phyloP scores from a whole-genome alignment of 768 basidiomycete species.

The Xerocomellus dryophilus region DNA sequence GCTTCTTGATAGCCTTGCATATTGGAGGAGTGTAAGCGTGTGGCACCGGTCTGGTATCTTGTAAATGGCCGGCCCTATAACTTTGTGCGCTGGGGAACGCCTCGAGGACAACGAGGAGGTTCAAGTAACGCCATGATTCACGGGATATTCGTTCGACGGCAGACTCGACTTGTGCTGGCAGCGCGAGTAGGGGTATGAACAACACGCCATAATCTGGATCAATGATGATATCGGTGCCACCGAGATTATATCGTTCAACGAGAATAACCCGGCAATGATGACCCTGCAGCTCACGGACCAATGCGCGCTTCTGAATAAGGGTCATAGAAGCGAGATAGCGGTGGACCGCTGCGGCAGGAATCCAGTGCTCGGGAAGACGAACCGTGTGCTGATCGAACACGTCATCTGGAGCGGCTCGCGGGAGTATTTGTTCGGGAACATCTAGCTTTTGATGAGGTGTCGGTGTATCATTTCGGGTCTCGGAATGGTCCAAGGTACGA shows the following conservation, averaged over 20 bases:
- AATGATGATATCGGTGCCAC: slow-evolving; percentile 62
- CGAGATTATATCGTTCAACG: slow-evolving; percentile 60
- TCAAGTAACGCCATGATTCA: slow-evolving; percentile 62
- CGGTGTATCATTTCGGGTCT: slow-evolving; percentile 12
- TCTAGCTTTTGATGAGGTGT: slow-evolving; percentile 3
- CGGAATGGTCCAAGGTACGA: slow-evolving; percentile 7
- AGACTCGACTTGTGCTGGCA: slow-evolving; percentile 49
- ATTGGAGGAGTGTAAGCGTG: slow-evolving; percentile 64
- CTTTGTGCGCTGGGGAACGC: slow-evolving; percentile 53
- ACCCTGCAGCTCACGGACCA: slow-evolving; percentile 51
- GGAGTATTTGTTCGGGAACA: slow-evolving; percentile 14
- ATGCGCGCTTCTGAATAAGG: slow-evolving; percentile 62
- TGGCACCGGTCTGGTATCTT: slow-evolving; percentile 7
- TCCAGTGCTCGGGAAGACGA: slow-evolving; percentile 35
- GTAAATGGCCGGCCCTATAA: slow-evolving; percentile 22
- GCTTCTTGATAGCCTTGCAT: slow-evolving; percentile 65
- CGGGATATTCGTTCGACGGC: slow-evolving; percentile 44
- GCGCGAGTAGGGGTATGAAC: slow-evolving; percentile 42
- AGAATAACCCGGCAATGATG: slow-evolving; percentile 49
- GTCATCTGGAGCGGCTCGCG: slow-evolving; percentile 37
- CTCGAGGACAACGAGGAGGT: slow-evolving; percentile 62
- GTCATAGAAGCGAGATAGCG: slow-evolving; percentile 69
- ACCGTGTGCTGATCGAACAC: slow-evolving; percentile 46
- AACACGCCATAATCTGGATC: slow-evolving; percentile 60
- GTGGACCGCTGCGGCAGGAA: slow-evolving; percentile 40